Evolutionary conservation across 2,329 filamentous ascomycete species (phyloP).

Genomic region (Neofusicoccum sp.): DNA sequence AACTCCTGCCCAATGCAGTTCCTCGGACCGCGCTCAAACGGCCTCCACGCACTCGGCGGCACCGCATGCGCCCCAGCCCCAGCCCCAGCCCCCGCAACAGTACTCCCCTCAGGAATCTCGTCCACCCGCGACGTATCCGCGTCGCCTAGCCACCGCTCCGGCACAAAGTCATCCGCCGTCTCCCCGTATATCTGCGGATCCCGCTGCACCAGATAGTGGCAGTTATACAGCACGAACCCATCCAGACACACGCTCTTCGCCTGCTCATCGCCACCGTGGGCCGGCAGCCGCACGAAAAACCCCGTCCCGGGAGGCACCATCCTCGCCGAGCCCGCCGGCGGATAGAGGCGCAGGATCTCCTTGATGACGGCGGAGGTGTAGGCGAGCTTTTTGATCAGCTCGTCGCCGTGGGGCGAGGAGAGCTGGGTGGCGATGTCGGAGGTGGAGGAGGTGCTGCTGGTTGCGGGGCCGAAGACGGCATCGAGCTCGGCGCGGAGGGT

Average conservation of each 20-base stretch:
- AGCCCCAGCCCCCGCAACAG: constrained; percentile 26
- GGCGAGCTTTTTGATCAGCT: constrained; percentile 33
- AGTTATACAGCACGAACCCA: constrained; percentile 3
- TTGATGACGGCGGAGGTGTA: constrained; percentile 41
- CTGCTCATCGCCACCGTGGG: background rate
- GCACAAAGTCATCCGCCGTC: constrained; percentile 23
- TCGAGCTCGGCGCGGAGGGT: constrained; percentile 34
- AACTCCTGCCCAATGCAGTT: constrained; percentile 44
- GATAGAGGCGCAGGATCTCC: constrained; percentile 37
- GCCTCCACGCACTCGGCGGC: constrained; percentile 32
- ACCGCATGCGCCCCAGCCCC: background rate
- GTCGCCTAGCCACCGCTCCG: constrained; percentile 17
- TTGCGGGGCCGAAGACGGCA: constrained; percentile 32
- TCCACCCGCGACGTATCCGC: constrained; percentile 19
- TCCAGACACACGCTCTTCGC: background rate
- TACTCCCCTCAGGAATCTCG: constrained; percentile 31
- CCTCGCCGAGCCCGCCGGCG: constrained; percentile 27
- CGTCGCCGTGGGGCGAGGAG: background rate
- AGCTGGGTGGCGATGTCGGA: background rate
- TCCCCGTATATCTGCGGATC: constrained; percentile 33
- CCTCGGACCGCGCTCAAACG: constrained; percentile 44
- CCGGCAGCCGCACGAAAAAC: background rate
- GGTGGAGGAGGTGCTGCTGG: background rate
- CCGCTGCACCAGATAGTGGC: constrained; percentile 26
- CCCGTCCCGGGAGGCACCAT: background rate